Conservation (phyloP, 805 yeast genomes). For the Candida ipomoeae region DNA sequence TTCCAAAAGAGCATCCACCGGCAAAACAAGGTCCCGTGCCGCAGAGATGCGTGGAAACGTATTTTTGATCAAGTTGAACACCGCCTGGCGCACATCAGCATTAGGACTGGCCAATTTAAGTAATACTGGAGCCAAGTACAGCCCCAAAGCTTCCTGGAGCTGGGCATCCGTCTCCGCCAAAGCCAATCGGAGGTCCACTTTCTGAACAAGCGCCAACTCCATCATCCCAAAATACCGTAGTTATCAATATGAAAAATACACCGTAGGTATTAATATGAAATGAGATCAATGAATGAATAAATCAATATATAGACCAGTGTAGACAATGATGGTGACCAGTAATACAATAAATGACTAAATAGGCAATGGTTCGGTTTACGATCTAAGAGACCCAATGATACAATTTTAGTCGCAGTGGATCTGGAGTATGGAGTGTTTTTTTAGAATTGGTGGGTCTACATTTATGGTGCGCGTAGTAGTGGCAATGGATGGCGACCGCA, state of each 20-base stretch:
- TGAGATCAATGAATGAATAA: neutral
- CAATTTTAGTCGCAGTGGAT: too few species aligned
- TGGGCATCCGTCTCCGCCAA: conserved; percentile 65
- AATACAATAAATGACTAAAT: too few species aligned
- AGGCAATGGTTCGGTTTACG: too few species aligned
- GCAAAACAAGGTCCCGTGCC: conserved; percentile 52
- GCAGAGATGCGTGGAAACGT: conserved; percentile 63
- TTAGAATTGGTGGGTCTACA: too few species aligned
- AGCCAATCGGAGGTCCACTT: conserved; percentile 79
- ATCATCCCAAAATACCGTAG: neutral
- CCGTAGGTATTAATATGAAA: too few species aligned
- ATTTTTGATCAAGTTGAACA: conserved; percentile 63
- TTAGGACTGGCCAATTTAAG: conserved; percentile 74
- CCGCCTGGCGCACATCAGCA: conserved; percentile 59
- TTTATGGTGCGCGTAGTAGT: too few species aligned
- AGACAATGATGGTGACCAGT: too few species aligned
- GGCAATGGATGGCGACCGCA: too few species aligned
- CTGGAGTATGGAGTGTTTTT: too few species aligned
- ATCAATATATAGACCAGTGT: too few species aligned
- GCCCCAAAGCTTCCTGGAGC: conserved; percentile 54
- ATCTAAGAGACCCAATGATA: too few species aligned
- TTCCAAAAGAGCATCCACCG: conserved; percentile 54
- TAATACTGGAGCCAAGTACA: conserved; percentile 72
- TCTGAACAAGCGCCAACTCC: conserved; percentile 44
- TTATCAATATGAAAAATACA: too few species aligned